These are phyloP conservation scores for Albophoma yamanashiensis DNA, from an alignment of 2,329 filamentous ascomycete genomes.

Conservation along the genomic window DNA sequence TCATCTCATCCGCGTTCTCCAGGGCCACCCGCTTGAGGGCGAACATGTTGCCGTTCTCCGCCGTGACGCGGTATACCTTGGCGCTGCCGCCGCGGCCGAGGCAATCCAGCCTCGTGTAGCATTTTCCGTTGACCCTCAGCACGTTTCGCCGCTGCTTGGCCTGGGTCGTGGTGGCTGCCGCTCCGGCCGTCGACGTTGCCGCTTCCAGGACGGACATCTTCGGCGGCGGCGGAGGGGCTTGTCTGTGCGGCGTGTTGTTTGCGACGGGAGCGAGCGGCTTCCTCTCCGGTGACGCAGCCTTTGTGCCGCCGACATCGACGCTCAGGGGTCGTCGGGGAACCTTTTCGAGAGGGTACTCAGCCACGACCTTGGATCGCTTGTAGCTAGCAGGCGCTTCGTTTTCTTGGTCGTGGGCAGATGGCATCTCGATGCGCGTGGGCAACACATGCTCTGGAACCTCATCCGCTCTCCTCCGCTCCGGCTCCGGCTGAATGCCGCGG, in stretches of 20 bases:
- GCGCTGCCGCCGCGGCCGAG: conserved; percentile 88
- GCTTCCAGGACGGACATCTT: conserved; percentile 97
- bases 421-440: conserved; percentile 37
- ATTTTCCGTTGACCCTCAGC: conserved; percentile 80
- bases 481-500: conserved; percentile 8
- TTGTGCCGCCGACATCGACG: conserved; percentile 27
- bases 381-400: conserved; percentile 68
- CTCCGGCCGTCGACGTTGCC: conserved; percentile 73
- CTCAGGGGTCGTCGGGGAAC: conserved; percentile 39
- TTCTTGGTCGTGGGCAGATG: conserved; percentile 67
- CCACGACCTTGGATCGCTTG: conserved; percentile 47
- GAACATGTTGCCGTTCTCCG: conserved; percentile 92
- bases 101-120: conserved; percentile 80
- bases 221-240: conserved; percentile 72
- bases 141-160: conserved; percentile 68
- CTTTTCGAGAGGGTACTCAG: conserved; percentile 44
- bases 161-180: conserved; percentile 65
- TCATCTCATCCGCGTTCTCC: conserved; percentile 76
- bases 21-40: conserved; percentile 88
- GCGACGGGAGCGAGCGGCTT: conserved; percentile 43
- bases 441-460: conserved; percentile 7
- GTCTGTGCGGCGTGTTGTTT: conserved; percentile 64
- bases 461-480: conserved; percentile 11
- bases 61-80: conserved; percentile 92
- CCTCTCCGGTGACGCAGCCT: conserved; percentile 40